phyloP scores from a whole-genome alignment of 805 yeast genomes.

The Maudiozyma serrabonitensis region DNA sequence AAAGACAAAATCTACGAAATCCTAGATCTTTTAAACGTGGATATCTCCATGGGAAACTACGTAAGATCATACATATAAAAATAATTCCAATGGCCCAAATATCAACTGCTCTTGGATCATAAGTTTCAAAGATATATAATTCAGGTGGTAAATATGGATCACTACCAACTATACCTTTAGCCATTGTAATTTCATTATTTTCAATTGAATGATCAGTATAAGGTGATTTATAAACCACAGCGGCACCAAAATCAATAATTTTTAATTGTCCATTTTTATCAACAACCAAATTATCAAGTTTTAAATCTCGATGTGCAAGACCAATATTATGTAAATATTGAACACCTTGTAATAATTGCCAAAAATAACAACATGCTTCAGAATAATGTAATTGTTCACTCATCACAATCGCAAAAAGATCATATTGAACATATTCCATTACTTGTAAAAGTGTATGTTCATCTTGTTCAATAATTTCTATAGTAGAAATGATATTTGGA shows the following conservation, averaged over 20 bases:
- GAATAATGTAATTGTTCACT: conserved; percentile 70
- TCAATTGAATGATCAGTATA: conserved; percentile 27
- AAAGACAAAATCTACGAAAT: conserved; percentile 68
- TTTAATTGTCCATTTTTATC: conserved; percentile 75
- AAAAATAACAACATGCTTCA: conserved; percentile 82
- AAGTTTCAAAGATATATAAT: conserved; percentile 67
- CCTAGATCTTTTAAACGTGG: conserved; percentile 72
- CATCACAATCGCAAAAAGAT: conserved; percentile 89
- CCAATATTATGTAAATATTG: conserved; percentile 77
- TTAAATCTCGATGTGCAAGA: conserved; percentile 83
- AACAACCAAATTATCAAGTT: conserved; percentile 86
- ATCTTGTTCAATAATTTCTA: conserved; percentile 52
- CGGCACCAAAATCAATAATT: conserved; percentile 87
- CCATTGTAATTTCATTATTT: conserved; percentile 27
- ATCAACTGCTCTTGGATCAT: conserved; percentile 87
- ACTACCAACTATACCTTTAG: conserved; percentile 67
- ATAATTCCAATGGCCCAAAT: conserved; percentile 88
- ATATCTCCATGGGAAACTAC: conserved; percentile 88
- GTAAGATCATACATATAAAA: conserved; percentile 80
- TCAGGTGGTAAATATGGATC: conserved; percentile 91
- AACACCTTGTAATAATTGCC: conserved; percentile 73
- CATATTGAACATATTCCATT: conserved; percentile 89
- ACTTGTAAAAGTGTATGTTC: conserved; percentile 65
- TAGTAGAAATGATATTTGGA: conserved; percentile 80
- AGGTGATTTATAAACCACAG: conserved; percentile 85